Conservation (phyloP, 306 rosid species). For the Senna tora region DNA sequence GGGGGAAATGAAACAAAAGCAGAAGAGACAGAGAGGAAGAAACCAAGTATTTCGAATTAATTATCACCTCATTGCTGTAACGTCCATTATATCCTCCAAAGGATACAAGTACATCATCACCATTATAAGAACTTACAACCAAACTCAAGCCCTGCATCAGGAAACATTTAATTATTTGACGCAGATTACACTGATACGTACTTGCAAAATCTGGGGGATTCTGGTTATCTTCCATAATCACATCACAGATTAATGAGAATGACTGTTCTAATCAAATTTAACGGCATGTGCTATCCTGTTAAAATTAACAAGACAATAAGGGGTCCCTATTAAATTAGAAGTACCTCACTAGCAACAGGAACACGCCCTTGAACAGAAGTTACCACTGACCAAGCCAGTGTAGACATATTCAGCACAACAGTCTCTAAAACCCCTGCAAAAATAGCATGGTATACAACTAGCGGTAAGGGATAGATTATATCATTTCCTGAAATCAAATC, state of each 20-base stretch:
- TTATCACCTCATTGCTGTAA: conserved; percentile 81
- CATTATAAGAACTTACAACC: conserved; percentile 71
- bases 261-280: conserved; percentile 15
- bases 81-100: conserved; percentile 96
- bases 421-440: conserved; percentile 85
- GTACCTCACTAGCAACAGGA: conserved; percentile 95
- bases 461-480: conserved; percentile 10
- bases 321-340: not conserved
- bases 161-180: conserved; percentile 33
- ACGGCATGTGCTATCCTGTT: conserved; percentile 22
- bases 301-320: conserved; percentile 10
- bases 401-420: conserved; percentile 85
- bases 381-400: conserved; percentile 92
- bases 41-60: conserved; percentile 29
- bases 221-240: conserved; percentile 14
- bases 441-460: conserved; percentile 36
- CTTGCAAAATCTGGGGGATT: not conserved
- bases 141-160: conserved; percentile 83
- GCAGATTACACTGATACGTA: conserved; percentile 27
- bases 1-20: conserved; percentile 30
- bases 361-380: conserved; percentile 90
- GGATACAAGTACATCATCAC: conserved; percentile 80
- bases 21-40: conserved; percentile 15
- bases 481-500: conserved; percentile 12
- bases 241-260: conserved; percentile 6